Percentiles rank a stretch among this genome's conserved stretches.
Evolutionary conservation across 345 rosid species (phyloP).

Genomic region (Carallia pectinifolia): DNA sequence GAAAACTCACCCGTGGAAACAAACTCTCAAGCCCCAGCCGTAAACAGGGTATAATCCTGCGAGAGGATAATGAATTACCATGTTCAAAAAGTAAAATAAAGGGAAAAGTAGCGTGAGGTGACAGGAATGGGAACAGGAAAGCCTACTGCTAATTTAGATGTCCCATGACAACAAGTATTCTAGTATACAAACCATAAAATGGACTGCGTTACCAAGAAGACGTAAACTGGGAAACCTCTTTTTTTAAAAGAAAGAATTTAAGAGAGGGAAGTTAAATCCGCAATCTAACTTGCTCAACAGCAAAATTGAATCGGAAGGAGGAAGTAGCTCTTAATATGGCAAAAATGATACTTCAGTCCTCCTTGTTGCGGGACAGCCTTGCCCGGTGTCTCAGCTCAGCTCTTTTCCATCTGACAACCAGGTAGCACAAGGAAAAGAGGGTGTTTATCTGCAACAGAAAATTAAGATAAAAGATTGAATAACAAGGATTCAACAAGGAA

Average conservation of each 20-base stretch:
- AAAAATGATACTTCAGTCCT: constrained; percentile 47
- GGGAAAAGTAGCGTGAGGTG: no score
- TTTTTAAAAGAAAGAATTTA: not conserved
- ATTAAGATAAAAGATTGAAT: not conserved
- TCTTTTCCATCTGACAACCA: constrained; percentile 87
- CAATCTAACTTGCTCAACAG: not conserved
- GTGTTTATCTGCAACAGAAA: constrained; percentile 64
- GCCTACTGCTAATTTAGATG: not conserved
- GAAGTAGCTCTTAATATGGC: not conserved
- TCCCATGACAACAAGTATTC: no score
- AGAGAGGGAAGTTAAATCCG: not conserved
- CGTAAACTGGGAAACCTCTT: not conserved
- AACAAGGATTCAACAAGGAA: not conserved
- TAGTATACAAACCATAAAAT: not conserved
- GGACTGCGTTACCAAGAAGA: not conserved
- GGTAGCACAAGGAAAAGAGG: constrained; percentile 69
- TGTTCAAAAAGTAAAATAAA: no score
- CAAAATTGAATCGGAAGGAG: constrained; percentile 1
- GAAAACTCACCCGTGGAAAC: no score
- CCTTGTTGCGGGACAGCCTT: constrained; percentile 64
- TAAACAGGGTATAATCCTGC: no score
- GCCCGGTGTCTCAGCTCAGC: constrained; percentile 95
- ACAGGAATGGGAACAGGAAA: not conserved
- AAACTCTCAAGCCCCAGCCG: no score
- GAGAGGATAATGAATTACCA: no score